These are phyloP conservation scores for Colletotrichum musicola DNA, from an alignment of 2,329 filamentous ascomycete genomes.

Conservation along the genomic window DNA sequence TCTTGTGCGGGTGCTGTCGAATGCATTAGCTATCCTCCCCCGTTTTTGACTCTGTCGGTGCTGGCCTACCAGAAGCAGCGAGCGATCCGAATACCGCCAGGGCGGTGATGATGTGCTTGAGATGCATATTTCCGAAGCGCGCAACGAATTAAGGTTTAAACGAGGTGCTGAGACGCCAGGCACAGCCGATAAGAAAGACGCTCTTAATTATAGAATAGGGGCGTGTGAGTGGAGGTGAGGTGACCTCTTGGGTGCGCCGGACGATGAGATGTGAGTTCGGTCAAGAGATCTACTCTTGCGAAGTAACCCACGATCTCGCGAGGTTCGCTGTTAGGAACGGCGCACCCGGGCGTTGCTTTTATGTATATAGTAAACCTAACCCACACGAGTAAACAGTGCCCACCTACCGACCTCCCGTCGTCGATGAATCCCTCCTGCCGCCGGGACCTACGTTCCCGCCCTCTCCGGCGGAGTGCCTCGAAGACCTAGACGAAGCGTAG, in stretches of 20 bases:
- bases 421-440: slow-evolving; percentile 37
- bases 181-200: slow-evolving; percentile 21
- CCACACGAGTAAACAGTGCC: background rate
- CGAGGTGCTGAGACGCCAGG: slow-evolving; percentile 2
- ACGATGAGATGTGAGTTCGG: background rate
- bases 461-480: background rate
- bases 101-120: slow-evolving; percentile 44
- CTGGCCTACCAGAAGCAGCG: slow-evolving; percentile 45
- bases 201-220: slow-evolving; percentile 4
- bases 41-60: too few species aligned
- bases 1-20: slow-evolving; percentile 29
- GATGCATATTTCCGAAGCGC: slow-evolving; percentile 42
- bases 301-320: slow-evolving; percentile 16
- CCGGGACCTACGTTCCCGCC: slow-evolving; percentile 27
- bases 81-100: slow-evolving; percentile 46
- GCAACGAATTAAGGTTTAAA: slow-evolving; percentile 11
- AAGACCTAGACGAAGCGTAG: background rate
- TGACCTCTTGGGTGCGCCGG: slow-evolving; percentile 21
- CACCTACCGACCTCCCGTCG: slow-evolving; percentile 6
- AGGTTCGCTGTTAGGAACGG: background rate
- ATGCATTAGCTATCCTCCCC: slow-evolving; percentile 2
- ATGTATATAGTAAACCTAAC: slow-evolving; percentile 4
- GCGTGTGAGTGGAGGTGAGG: background rate
- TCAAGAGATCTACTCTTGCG: slow-evolving; percentile 21
- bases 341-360: background rate